These are phyloP conservation scores for Hondaea fermentalgiana DNA, from an alignment of 108 stramenopile genomes.

Conservation along the genomic window DNA sequence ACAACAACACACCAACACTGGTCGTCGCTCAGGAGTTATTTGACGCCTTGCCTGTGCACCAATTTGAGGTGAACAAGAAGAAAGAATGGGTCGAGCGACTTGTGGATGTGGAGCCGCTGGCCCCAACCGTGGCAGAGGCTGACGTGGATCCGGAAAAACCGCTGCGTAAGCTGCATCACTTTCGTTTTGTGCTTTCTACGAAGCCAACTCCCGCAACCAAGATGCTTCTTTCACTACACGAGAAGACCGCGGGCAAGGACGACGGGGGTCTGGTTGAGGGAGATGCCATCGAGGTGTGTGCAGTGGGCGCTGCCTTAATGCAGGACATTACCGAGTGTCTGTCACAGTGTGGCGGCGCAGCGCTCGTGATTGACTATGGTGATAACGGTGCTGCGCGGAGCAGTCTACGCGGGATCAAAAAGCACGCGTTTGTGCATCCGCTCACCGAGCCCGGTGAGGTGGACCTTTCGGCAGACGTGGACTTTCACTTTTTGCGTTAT, in stretches of 20 bases:
- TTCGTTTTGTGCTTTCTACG: constrained; percentile 70
- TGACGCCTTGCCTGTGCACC: constrained; percentile 87
- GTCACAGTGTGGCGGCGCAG: constrained; percentile 63
- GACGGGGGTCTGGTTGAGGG: constrained; percentile 47
- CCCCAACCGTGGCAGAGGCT: background rate
- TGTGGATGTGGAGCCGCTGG: constrained; percentile 62
- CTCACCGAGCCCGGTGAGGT: constrained; percentile 74
- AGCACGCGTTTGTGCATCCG: constrained; percentile 71
- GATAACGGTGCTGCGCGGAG: constrained; percentile 68
- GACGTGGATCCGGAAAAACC: background rate
- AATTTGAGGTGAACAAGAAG: constrained; percentile 65
- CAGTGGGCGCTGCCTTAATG: constrained; percentile 67
- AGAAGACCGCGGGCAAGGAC: background rate
- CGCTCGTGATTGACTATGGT: constrained; percentile 93
- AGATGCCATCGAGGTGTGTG: constrained; percentile 78
- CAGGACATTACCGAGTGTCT: constrained; percentile 75
- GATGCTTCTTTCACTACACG: background rate
- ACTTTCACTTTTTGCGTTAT: constrained; percentile 53
- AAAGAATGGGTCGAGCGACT: constrained; percentile 84
- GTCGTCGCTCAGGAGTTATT: constrained; percentile 83
- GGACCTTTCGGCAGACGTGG: constrained; percentile 95
- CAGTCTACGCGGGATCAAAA: constrained; percentile 75
- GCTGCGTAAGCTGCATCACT: constrained; percentile 42
- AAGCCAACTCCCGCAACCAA: constrained; percentile 60
- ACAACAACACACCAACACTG: constrained; percentile 43